Conservation (phyloP, 192 early-diverging fungal genomes). For the Backusella sp. region DNA sequence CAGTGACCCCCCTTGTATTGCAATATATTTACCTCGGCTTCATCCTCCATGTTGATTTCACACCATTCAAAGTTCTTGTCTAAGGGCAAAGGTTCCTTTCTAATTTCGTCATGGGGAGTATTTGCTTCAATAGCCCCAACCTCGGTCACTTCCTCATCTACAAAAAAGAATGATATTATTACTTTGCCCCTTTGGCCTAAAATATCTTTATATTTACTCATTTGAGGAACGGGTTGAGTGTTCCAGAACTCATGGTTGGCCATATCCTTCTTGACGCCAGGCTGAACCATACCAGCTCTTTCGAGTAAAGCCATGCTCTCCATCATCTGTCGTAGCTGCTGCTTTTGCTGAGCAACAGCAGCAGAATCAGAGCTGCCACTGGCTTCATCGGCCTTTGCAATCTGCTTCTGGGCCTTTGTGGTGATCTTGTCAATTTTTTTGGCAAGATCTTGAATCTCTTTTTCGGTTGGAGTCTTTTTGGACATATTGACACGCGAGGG, state of each 20-base stretch:
- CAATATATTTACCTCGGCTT: conserved; percentile 53
- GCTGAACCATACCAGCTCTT: conserved; percentile 13
- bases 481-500: neutral
- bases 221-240: conserved; percentile 91
- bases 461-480: conserved; percentile 14
- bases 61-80: conserved; percentile 93
- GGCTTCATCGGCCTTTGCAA: neutral
- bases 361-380: neutral
- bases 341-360: conserved; percentile 19
- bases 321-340: conserved; percentile 22
- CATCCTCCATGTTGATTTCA: conserved; percentile 73
- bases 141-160: conserved; percentile 67
- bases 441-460: conserved; percentile 24
- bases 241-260: conserved; percentile 91
- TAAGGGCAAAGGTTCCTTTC: conserved; percentile 77
- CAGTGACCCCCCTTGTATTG: neutral
- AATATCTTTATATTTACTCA: conserved; percentile 46
- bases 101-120: conserved; percentile 73
- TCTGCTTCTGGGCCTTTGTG: conserved; percentile 13
- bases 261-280: conserved; percentile 43
- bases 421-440: conserved; percentile 18
- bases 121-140: conserved; percentile 85
- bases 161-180: neutral
- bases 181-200: neutral
- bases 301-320: conserved; percentile 25